Evolutionary conservation across 75 land plant genomes (phyloP), one percentile per base, ranked within the genome.

Genomic region (Pinus albicaulis): DNA sequence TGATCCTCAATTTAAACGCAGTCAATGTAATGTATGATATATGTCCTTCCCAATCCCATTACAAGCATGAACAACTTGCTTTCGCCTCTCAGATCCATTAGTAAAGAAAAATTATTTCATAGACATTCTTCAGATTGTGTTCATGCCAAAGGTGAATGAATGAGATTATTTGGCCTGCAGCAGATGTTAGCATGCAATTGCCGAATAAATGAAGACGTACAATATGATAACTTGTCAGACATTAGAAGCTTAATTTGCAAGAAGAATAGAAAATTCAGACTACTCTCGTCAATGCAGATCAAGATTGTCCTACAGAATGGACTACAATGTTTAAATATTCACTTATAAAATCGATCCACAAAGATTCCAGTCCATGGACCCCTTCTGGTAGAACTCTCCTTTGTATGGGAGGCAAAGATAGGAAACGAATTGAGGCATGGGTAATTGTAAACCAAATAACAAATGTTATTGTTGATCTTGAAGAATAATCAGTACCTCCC

Each of bases 401-500:
- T 64, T 34, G 68, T 17, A 5, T 64, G 17, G 19, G 5, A 64
- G 68, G 20, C 4, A 16, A 41, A 34, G 3, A 68, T 4, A 23
- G 13, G n/a, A 11, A 3, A 41, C 41, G 71, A 3, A 41, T 36
- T 66, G 7, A 20, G 10, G 20, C 20, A 3, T 6, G 38, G 20
- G 38, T n/a, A 7, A 68, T 61, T 25, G 34, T 61, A 3, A 2
- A 13, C 14, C 28, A 68, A 44, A 38, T 17, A 68, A 38, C 20
- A 68, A 68, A 68, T 17, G 71, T 8, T 20, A 44, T 38, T 41
- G 3, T 22, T 41, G 23, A 68, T 8, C 19, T 41, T 38, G 23
- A 38, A n/a, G 10, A 63, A 34, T 64, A 64, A 64, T 64, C 41
- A 68, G 52, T 68, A 68, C 53, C 23, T 68, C 34, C n/a, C 53